Base-by-base conservation (phyloP, 495 filamentous ascomycete genomes). In the Penicillium riverlandense region DNA sequence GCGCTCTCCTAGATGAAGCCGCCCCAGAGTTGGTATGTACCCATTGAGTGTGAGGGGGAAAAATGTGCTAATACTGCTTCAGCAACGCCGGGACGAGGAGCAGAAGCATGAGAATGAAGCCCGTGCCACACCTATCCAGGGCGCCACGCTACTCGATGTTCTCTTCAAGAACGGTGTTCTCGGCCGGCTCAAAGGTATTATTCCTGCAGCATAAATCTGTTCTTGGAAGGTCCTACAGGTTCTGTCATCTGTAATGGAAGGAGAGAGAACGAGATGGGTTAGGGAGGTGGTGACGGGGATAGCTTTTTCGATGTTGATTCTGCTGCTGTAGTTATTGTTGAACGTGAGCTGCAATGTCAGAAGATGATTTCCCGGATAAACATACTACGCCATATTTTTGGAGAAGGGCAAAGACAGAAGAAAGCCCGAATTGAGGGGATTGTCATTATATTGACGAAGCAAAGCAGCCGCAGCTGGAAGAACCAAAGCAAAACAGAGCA, bases 11-110 rank as follows among this genome's bases (percentile, higher is more conserved):
- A 16, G 4, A 16, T 16, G 15, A 16, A 16, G 15, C 15, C 15
- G 4, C 15, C 15, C 15, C 15, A 16, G 15, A 1, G 15, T 1
- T 16, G 15, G 15, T 16, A 16, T 4, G 15, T 4, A 16, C 15
- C 15, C 15, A 16, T 22, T 22, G 22, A 22, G 22, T 6, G 22
- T 22, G 22, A 22, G 22, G 5, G n/a, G 3, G 10, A 29, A n/a
- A 9, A 41, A 6, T 0, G 28, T 15, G 28, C 44, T 59, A 45
- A 59, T 32, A 6, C 1, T 11, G 9, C 8, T 35, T 0, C 32
- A 61, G 57, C 52, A 55, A 46, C 52, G 52, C 11, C 54, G 54
- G 22, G 22, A 22, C 39, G 54, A 60, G 10, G 43, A 30, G 3
- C 27, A 45, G 10, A 12, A 44, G 8, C 22, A 42, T 7, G 48